Evolutionary conservation across 805 yeast genomes (phyloP).

Genomic region (Ogataea paradorogensis): DNA sequence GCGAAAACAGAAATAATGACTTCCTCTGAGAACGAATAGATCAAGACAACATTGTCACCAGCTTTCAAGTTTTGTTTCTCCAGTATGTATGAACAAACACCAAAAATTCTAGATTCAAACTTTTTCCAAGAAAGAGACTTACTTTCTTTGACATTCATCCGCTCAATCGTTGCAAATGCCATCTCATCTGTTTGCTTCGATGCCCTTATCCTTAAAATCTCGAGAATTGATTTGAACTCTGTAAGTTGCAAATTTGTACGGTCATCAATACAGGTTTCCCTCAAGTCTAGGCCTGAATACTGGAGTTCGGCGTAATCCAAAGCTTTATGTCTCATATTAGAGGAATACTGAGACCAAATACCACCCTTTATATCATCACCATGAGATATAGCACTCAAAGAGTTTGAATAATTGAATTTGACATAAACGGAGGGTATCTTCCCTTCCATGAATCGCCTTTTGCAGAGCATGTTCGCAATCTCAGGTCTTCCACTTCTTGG

Average conservation of each 20-base stretch:
- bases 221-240: slow-evolving; percentile 67
- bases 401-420: slow-evolving; percentile 66
- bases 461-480: slow-evolving; percentile 86
- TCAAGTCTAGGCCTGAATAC: slow-evolving; percentile 74
- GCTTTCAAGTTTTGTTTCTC: slow-evolving; percentile 61
- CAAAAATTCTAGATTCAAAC: slow-evolving; percentile 71
- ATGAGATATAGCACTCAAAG: slow-evolving; percentile 63
- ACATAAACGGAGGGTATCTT: slow-evolving; percentile 75
- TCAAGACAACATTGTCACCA: slow-evolving; percentile 73
- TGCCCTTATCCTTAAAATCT: slow-evolving; percentile 77
- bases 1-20: slow-evolving; percentile 81
- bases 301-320: slow-evolving; percentile 69
- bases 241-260: slow-evolving; percentile 72
- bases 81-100: slow-evolving; percentile 67
- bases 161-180: slow-evolving; percentile 55
- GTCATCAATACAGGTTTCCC: slow-evolving; percentile 75
- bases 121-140: slow-evolving; percentile 74
- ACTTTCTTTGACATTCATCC: slow-evolving; percentile 42
- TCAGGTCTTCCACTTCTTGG: slow-evolving; percentile 83
- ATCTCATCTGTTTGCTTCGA: slow-evolving; percentile 70
- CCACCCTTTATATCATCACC: slow-evolving; percentile 80
- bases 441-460: slow-evolving; percentile 74
- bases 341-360: slow-evolving; percentile 76
- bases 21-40: slow-evolving; percentile 87
- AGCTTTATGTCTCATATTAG: slow-evolving; percentile 59